Evolutionary conservation across 2,329 filamentous ascomycete genomes (phyloP).

Genomic region (Claviceps maximensis): DNA sequence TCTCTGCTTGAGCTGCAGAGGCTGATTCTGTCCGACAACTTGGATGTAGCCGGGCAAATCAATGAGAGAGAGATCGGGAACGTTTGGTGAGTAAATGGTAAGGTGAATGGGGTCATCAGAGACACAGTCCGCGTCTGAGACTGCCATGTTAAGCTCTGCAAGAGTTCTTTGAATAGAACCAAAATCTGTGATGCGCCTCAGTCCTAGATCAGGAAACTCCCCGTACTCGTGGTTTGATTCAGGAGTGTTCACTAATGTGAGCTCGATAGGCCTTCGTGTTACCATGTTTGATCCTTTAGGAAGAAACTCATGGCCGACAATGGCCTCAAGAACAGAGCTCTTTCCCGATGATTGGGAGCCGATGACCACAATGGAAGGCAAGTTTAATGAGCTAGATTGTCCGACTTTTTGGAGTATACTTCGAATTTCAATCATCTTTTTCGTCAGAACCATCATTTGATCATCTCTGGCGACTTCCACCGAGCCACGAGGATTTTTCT

Average conservation of each 20-base stretch:
- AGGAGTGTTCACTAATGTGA: slow-evolving; percentile 91
- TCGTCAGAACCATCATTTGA: slow-evolving; percentile 98
- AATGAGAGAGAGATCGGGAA: slow-evolving; percentile 89
- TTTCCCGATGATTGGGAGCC: slow-evolving; percentile 97
- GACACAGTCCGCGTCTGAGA: slow-evolving; percentile 82
- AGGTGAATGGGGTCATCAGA: slow-evolving; percentile 95
- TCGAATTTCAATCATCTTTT: slow-evolving; percentile 99
- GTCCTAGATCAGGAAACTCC: slow-evolving; percentile 83
- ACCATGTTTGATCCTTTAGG: slow-evolving; percentile 99
- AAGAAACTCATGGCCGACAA: slow-evolving; percentile 94
- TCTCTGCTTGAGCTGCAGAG: slow-evolving; percentile 82
- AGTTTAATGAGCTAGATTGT: slow-evolving; percentile 73
- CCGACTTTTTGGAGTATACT: slow-evolving; percentile 84
- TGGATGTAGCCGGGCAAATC: slow-evolving; percentile 97
- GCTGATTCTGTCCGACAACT: slow-evolving; percentile 82
- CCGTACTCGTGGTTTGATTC: slow-evolving; percentile 80
- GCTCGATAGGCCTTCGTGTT: slow-evolving; percentile 84
- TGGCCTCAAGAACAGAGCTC: slow-evolving; percentile 90
- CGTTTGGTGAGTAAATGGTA: slow-evolving; percentile 86
- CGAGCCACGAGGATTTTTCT: slow-evolving; percentile 47
- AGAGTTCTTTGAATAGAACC: slow-evolving; percentile 82
- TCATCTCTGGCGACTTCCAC: slow-evolving; percentile 71
- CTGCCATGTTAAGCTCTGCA: slow-evolving; percentile 87
- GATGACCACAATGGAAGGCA: slow-evolving; percentile 98
- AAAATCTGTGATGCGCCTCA: slow-evolving; percentile 87